phyloP scores from a whole-genome alignment of 495 filamentous ascomycete genomes.

The Tuber magnatum region DNA sequence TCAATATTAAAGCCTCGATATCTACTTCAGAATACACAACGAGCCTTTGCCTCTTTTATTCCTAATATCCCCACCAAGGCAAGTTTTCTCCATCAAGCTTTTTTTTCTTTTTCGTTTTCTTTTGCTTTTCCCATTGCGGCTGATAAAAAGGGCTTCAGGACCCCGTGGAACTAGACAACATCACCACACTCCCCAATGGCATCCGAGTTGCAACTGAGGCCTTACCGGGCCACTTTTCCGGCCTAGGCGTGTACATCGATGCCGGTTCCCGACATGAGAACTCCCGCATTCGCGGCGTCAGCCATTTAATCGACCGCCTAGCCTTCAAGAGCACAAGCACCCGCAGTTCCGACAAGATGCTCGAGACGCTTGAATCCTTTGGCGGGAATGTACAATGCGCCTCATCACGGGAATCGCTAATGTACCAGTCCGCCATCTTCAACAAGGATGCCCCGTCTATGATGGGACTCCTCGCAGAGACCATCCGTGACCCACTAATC shows the following conservation, averaged over 20 bases:
- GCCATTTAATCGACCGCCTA: constrained; percentile 90
- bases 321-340: constrained; percentile 87
- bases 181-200: constrained; percentile 88
- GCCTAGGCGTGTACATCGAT: constrained; percentile 93
- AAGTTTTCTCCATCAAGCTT: constrained; percentile 1
- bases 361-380: constrained; percentile 74
- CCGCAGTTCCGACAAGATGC: constrained; percentile 71
- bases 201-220: constrained; percentile 92
- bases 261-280: constrained; percentile 94
- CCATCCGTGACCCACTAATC: constrained; percentile 79
- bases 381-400: constrained; percentile 95
- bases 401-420: constrained; percentile 87
- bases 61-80: constrained; percentile 15
- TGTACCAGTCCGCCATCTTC: constrained; percentile 98
- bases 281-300: constrained; percentile 73
- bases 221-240: constrained; percentile 89
- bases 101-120: background rate
- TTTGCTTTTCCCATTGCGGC: constrained; percentile 21
- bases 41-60: constrained; percentile 19
- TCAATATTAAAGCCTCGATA: constrained; percentile 11
- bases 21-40: background rate
- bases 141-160: constrained; percentile 51
- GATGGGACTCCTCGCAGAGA: constrained; percentile 82
- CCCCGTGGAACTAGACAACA: constrained; percentile 75
- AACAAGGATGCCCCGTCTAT: constrained; percentile 82